phyloP scores from a whole-genome alignment of 176 grass and related monocot species.

The Secale cereale region DNA sequence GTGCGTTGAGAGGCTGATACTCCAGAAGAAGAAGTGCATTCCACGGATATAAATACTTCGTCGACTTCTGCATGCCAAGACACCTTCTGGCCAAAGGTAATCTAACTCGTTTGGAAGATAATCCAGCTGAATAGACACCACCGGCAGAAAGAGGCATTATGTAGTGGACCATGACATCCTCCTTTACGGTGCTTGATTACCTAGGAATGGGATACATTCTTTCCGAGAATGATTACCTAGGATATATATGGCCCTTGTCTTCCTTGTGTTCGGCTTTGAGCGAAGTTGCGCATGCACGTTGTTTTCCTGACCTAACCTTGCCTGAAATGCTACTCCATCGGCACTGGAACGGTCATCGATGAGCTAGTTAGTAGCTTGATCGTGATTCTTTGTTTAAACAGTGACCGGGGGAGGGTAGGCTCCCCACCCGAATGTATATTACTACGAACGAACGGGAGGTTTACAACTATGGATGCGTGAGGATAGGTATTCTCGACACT shows the following conservation, averaged over 20 bases:
- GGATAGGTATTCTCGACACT: no score
- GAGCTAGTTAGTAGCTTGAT: background rate
- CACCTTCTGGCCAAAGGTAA: background rate
- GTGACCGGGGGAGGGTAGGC: no score
- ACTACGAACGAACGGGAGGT: no score
- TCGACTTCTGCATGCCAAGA: background rate
- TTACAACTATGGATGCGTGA: no score
- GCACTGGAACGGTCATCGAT: background rate
- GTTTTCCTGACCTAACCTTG: slow-evolving; percentile 15
- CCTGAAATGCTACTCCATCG: background rate
- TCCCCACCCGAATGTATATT: no score
- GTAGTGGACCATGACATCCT: background rate
- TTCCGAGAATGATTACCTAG: background rate
- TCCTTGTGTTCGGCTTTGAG: background rate
- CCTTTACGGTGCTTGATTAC: background rate
- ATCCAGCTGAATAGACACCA: background rate
- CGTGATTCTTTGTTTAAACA: no score
- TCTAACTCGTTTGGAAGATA: no score
- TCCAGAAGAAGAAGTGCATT: background rate
- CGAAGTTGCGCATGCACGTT: background rate
- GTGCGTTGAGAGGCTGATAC: background rate
- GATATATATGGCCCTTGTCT: background rate
- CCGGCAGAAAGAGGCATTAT: background rate
- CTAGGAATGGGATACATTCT: background rate
- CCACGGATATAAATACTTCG: background rate